Evolutionary conservation across 1,284 basidiomycete species (phyloP), one percentile per base, ranked within the genome.

Genomic region (Thelephora terrestris): DNA sequence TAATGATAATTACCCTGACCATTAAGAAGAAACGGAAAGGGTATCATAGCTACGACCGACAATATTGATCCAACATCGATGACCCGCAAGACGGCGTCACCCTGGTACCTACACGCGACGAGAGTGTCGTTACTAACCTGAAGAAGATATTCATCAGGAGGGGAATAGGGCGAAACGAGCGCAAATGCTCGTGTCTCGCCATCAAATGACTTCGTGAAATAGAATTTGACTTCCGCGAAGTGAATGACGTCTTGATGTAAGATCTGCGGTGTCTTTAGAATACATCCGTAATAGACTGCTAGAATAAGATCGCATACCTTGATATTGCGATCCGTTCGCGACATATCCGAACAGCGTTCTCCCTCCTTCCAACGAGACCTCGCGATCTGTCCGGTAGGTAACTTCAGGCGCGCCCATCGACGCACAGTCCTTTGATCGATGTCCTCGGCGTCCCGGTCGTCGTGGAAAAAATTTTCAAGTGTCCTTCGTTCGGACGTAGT

Each of bases 191-290:
- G 35, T 1, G 4, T 4, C 2, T 32, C 5, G n/a, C 27, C 20
- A 5, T 43, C 14, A 4, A 49, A 27, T 3, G 29, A 18, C 2
- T 48, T 18, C 9, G n/a, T 32, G 47, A 64, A 62, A 45, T 52
- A 66, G 45, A 55, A 66, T 23, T 52, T 50, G 0, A 63, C 57
- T 47, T 64, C 58, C 2, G 39, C 58, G 49, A 58, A 57, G 6
- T 53, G 29, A 6, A 46, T 23, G 9, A 37, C 12, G 18, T 43
- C 51, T 35, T 50, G 48, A 14, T 18, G 40, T 29, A 7, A 23
- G 23, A 24, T 34, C 23, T 1, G 23, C 39, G 12, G 46, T 27
- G 4, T 12, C 35, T n/a, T 18, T 20, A 45, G 14, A 23, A n/a
- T 29, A 3, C 10, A 12, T 14, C 17, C 21, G 6, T n/a, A 21